Evolutionary conservation across 2,329 filamentous ascomycete species (phyloP).

Genomic region (Verticillium klebahnii): DNA sequence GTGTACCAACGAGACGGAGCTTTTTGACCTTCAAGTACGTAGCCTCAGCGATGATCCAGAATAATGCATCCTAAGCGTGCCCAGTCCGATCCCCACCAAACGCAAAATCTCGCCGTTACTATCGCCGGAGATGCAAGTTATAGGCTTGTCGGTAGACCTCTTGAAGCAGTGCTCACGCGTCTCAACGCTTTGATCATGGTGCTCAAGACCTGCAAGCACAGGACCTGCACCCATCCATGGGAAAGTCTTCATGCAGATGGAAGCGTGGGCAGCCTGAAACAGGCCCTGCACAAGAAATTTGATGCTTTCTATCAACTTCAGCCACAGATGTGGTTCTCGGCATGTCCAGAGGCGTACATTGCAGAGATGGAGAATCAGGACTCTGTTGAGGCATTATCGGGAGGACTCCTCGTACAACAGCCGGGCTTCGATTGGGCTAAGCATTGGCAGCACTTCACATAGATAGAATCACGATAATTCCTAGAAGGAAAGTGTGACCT

Average conservation of each 20-base stretch:
- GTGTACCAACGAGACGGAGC: constrained; percentile 39
- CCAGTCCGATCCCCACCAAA: too few species aligned
- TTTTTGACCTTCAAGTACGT: constrained; percentile 42
- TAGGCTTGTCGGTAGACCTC: constrained; percentile 2
- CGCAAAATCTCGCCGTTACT: neutral
- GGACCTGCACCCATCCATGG: constrained; percentile 7
- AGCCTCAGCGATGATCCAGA: neutral
- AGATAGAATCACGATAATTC: neutral
- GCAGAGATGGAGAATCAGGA: neutral
- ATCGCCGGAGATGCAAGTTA: neutral
- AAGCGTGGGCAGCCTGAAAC: constrained; percentile 35
- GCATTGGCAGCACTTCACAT: neutral
- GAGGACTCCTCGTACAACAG: neutral
- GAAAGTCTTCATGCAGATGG: constrained; percentile 2
- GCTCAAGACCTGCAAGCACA: constrained; percentile 9
- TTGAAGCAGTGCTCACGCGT: constrained; percentile 2
- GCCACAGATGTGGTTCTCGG: neutral
- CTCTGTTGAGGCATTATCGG: neutral
- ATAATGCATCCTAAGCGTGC: too few species aligned
- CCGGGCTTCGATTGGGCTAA: neutral
- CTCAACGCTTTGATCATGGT: constrained; percentile 11
- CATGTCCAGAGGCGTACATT: neutral
- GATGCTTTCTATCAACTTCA: constrained; percentile 20
- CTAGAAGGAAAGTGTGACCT: too few species aligned
- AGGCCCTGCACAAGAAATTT: constrained; percentile 35